Conservation (phyloP, 305 asterid genomes). For the Fraxinus sp. region DNA sequence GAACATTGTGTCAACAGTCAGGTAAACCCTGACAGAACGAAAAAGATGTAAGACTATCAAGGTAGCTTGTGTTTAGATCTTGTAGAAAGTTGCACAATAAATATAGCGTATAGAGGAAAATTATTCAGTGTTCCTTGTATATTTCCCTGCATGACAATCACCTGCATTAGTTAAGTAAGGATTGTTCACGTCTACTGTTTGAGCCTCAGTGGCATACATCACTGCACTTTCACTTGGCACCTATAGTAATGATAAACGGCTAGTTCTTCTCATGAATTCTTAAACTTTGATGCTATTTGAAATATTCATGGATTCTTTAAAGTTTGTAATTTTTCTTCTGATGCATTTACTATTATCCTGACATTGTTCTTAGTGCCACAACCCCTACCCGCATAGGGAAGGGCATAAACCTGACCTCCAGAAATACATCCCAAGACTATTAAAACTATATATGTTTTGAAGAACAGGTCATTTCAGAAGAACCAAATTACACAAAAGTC, state of each 20-base stretch:
- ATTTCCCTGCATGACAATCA: not conserved
- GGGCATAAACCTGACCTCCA: not conserved
- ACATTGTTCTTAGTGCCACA: not conserved
- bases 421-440: not conserved
- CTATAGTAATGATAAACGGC: not conserved
- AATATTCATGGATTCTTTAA: not conserved
- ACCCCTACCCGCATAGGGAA: not conserved
- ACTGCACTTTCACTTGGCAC: not conserved
- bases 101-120: not conserved
- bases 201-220: not conserved
- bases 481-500: not conserved
- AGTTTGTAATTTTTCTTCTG: not conserved
- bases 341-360: not conserved
- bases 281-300: not conserved
- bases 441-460: not conserved
- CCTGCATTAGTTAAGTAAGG: not conserved
- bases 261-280: not conserved
- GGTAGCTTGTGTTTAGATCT: not conserved
- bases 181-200: not conserved
- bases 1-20: constrained; percentile 22
- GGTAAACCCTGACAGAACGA: constrained; percentile 19
- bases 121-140: not conserved
- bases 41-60: constrained; percentile 9
- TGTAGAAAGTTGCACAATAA: not conserved
- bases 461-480: not conserved